Percentiles rank a stretch among this genome's conserved stretches.
Conservation (phyloP, 2,329 filamentous ascomycete species). For the Colletotrichum salicis region DNA sequence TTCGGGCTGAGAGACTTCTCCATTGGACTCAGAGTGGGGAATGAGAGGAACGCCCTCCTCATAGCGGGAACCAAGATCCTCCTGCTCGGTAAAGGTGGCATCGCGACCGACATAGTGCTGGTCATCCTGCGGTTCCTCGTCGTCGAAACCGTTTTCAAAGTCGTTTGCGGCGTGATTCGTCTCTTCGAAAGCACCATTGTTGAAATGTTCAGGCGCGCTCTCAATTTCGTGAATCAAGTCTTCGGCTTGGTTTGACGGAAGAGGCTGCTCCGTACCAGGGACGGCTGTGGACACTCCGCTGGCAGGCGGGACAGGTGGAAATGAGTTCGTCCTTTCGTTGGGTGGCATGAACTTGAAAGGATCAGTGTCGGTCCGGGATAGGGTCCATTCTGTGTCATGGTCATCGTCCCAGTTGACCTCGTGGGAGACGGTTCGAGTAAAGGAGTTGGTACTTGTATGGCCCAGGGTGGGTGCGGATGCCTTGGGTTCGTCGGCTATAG, state of each 20-base stretch:
- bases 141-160: conserved; percentile 39
- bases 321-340: conserved; percentile 70
- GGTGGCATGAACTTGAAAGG: conserved; percentile 70
- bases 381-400: conserved; percentile 68
- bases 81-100: conserved; percentile 51
- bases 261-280: conserved; percentile 47
- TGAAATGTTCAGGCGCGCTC: conserved; percentile 53
- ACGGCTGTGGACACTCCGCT: conserved; percentile 16
- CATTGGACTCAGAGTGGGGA: conserved; percentile 47
- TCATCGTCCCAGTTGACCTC: conserved; percentile 69
- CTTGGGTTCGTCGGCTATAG: conserved; percentile 10
- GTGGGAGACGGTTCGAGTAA: conserved; percentile 71
- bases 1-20: conserved; percentile 38
- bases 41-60: conserved; percentile 77
- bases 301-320: conserved; percentile 64
- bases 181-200: conserved; percentile 49
- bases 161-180: conserved; percentile 15
- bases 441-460: conserved; percentile 71
- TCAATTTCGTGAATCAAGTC: conserved; percentile 66
- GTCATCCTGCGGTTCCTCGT: conserved; percentile 31
- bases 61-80: conserved; percentile 67
- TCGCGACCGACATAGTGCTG: conserved; percentile 56
- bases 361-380: conserved; percentile 63
- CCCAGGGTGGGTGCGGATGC: conserved; percentile 26
- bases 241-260: conserved; percentile 62